Evolutionary conservation across 495 filamentous ascomycete species (phyloP), one percentile per base, ranked within the genome.

Genomic region (Podospora pseudocomata): DNA sequence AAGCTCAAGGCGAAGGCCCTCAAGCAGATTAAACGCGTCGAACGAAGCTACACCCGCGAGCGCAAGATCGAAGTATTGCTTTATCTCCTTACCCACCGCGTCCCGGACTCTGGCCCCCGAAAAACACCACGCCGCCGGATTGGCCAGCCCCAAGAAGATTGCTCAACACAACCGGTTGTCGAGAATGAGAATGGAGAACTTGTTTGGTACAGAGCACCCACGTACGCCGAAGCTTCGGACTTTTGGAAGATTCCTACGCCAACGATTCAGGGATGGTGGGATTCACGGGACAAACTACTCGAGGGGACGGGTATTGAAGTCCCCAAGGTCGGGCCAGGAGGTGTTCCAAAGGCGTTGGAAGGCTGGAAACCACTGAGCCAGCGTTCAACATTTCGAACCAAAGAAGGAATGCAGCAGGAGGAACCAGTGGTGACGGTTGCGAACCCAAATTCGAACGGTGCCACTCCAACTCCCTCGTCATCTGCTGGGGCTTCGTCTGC

Each of bases 241-340:
- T 75, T 67, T 44, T 75, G 69, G 71, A 73, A 75, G 39, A 71
- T 76, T 3, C 74, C 73, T 0, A 62, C 39, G 0, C 73, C 73
- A 7, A 76, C 74, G 1, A 76, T 76, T 34, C 67, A 70, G 6
- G 68, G 68, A 4, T 76, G 74, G 73, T 76, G 74, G 73, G 74
- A 75, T 18, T n/a, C 64, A n/a, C 65, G 71, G 19, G 71, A 75
- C 34, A 75, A 73, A 59, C 62, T 75, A 1, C 65, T 76, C 6
- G 69, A 71, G 34, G 73, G 74, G 5, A 72, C 73, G 28, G 73
- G 73, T 54, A 63, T 76, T 19, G 66, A 68, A 49, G 62, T 75
- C 19, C 69, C 68, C 20, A 58, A 67, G 34, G 49, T 62, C 19
- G 63, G 32, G 2, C 61, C 54, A 20, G 55, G 61, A 7, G 54